Evolutionary conservation across 208 protist genomes (phyloP).

Genomic region (Balamuthia mandrillaris): DNA sequence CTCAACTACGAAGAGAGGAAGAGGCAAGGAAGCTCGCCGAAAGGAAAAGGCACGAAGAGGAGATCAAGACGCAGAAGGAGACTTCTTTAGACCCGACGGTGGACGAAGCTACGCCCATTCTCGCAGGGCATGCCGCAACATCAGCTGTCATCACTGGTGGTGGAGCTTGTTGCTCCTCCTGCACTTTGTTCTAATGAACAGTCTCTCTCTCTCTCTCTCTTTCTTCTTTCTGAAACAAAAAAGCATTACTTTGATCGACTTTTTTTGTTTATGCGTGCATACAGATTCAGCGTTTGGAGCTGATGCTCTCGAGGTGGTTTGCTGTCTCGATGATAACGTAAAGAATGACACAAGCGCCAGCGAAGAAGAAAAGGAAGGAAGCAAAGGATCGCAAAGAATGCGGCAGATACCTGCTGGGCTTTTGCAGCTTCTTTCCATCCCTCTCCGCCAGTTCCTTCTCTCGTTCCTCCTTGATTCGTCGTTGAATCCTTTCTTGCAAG

Average conservation of each 20-base stretch:
- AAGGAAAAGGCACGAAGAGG: too few species aligned
- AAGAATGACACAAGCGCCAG: neutral
- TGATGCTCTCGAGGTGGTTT: neutral
- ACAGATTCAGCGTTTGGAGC: neutral
- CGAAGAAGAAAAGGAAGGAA: neutral
- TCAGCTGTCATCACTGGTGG: too few species aligned
- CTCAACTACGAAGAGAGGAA: too few species aligned
- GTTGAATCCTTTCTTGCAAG: neutral
- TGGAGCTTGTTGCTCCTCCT: neutral
- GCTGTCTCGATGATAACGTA: neutral
- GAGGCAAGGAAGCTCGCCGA: too few species aligned
- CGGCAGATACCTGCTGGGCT: neutral
- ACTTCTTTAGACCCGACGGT: too few species aligned
- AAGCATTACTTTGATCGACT: neutral
- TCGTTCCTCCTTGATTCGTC: too few species aligned
- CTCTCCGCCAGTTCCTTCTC: neutral
- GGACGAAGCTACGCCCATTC: too few species aligned
- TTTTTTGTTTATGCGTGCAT: neutral
- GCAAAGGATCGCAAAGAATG: too few species aligned
- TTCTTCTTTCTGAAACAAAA: neutral
- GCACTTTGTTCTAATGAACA: neutral
- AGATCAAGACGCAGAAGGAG: too few species aligned
- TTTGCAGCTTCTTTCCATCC: neutral
- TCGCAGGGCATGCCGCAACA: too few species aligned
- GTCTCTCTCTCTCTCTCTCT: neutral